Conservation (phyloP, 2,329 filamentous ascomycete genomes). For the Leptographium galeiforme region DNA sequence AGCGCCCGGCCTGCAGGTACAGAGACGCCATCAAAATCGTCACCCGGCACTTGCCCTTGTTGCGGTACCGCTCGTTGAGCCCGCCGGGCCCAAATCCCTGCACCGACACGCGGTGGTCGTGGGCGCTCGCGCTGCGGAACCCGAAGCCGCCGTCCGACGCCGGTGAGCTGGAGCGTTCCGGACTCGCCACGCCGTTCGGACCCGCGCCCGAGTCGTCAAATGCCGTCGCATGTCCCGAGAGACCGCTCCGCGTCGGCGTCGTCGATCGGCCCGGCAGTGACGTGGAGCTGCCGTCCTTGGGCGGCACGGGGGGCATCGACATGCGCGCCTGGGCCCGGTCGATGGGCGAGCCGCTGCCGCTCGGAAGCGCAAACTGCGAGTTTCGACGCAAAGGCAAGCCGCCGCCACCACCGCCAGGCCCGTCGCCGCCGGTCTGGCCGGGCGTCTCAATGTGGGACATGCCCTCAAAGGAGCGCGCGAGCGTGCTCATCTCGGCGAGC, state of each 20-base stretch:
- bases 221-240: constrained; percentile 34
- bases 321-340: constrained; percentile 57
- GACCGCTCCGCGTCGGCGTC: constrained; percentile 34
- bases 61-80: constrained; percentile 62
- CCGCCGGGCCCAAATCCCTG: constrained; percentile 61
- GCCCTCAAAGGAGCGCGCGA: constrained; percentile 59
- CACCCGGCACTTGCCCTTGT: constrained; percentile 67
- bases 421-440: constrained; percentile 31
- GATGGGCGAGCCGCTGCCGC: constrained; percentile 22
- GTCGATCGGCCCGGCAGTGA: constrained; percentile 36
- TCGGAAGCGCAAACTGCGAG: constrained; percentile 37
- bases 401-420: not conserved
- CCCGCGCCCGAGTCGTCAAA: constrained; percentile 29
- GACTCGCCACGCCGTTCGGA: constrained; percentile 22
- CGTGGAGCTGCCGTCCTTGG: constrained; percentile 30
- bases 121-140: constrained; percentile 30
- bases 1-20: constrained; percentile 79
- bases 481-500: constrained; percentile 60
- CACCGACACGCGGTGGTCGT: constrained; percentile 43
- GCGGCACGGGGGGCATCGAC: constrained; percentile 58
- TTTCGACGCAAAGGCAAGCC: constrained; percentile 28
- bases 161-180: constrained; percentile 24
- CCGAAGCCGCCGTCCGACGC: constrained; percentile 24
- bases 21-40: constrained; percentile 71
- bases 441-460: constrained; percentile 69